Base-by-base conservation (phyloP, 129 eudicot genomes). In the Flaveria linearis region DNA sequence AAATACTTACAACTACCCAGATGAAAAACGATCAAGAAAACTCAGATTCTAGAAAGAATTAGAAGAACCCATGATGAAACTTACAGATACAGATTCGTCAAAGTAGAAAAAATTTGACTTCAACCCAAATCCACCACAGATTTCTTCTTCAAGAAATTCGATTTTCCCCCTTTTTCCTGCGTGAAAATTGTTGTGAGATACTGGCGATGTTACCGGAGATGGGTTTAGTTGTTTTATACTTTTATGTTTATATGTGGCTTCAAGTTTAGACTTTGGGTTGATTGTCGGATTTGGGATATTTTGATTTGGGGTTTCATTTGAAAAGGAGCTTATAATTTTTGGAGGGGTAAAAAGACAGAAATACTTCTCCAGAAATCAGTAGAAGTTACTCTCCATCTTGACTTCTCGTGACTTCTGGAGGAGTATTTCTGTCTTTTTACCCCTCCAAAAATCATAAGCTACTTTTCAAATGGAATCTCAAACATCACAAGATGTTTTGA, bases 191-290 rank as follows among this genome's bases (percentile, higher is more conserved):
- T 45, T 45, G 50, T 9, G 3, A 45, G 13, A 11, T 8, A 11
- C 13, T 0, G 50, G 50, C 50, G 50, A 8, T 45, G 50, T 45
- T 45, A 45, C 13, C 33, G 65, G 70, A 73, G 69, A 55, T 80
- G 10, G 83, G 65, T 52, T 45, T 4, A 20, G 26, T 17, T 36
- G 13, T 45, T 67, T 77, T n/a, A n/a, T n/a, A n/a, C n/a, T n/a
- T n/a, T n/a, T 51, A 55, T 69, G 41, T 25, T 46, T 71, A 43
- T 25, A 41, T 15, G 4, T 53, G 74, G 83, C 52, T 43, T 73
- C 69, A 55, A 17, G 51, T 79, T 65, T 80, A 68, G 79, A 65
- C 62, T 55, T 73, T 43, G 66, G 61, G 73, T 79, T 80, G 83
- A 72, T 74, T 64, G 79, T 72, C 3, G 67, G 72, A 63, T 53